Base-by-base conservation (phyloP, 768 basidiomycete species). In the Suillus sp. region DNA sequence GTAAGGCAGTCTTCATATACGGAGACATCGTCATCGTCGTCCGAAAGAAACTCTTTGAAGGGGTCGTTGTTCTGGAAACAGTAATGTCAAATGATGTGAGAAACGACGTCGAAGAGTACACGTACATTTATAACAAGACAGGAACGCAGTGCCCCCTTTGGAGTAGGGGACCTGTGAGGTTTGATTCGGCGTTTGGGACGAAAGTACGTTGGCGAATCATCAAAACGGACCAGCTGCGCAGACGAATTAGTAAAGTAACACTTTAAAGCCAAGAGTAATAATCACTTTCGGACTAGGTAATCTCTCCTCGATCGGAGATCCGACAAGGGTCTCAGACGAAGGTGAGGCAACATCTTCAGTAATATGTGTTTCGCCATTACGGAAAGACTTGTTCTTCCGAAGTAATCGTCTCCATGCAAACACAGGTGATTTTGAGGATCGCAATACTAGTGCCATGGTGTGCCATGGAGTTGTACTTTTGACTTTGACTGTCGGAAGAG, bases 1-100 rank as follows among this genome's bases (percentile, higher is more conserved):
- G 69, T 68, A 13, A 70, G 62, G 61, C 71, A 75, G 14, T 75
- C 74, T 58, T 76, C 74, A 40, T 75, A 75, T 18, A 73, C 50
- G 13, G 75, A 75, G 9, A 10, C 37, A 16, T 55, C 50, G 45
- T 75, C 73, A 45, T 56, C 30, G 53, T 66, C 65, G 20, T 64
- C 51, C 18, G 67, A 45, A 11, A 54, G 20, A 14, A 32, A 13
- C 6, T 59, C 37, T 34, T 20, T 32, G 35, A 20, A 48, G 4
- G 57, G 38, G 25, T 66, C 58, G 37, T 59, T 63, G 25, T 32
- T 64, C 73, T 76, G 47, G 18, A 40, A 25, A 27, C n/a, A n/a
- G 34, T 16, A n/a, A n/a, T 32, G 42, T 74, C 20, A 57, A 59
- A 57, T 43, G 16, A 18, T 7, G 55, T 14, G 22, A 6, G 50